These are phyloP conservation scores for Boletus tomentosulus DNA, from an alignment of 768 basidiomycete genomes.

Conservation along the genomic window DNA sequence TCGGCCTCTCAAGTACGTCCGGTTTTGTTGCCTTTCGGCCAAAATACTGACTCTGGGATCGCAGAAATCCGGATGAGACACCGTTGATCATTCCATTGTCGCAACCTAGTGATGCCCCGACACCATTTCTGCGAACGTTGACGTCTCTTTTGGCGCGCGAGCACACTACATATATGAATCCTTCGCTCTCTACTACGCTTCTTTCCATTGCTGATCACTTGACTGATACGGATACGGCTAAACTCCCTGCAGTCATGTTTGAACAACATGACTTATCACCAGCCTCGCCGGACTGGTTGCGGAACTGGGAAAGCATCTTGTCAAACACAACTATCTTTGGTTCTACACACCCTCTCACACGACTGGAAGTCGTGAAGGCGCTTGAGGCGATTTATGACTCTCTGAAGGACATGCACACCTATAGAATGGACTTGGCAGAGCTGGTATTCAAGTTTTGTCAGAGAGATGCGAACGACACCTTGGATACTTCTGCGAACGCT, in stretches of 20 bases:
- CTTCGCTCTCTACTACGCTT: slow-evolving; percentile 59
- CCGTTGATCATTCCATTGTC: slow-evolving; percentile 49
- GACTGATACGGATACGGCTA: slow-evolving; percentile 61
- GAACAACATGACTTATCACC: slow-evolving; percentile 68
- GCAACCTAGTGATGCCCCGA: slow-evolving; percentile 52
- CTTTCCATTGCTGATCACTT: slow-evolving; percentile 67
- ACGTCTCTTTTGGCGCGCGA: slow-evolving; percentile 62
- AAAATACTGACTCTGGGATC: slow-evolving; percentile 10
- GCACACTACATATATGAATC: slow-evolving; percentile 52
- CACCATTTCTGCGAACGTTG: slow-evolving; percentile 56
- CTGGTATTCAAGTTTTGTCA: slow-evolving; percentile 53
- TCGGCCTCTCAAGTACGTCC: slow-evolving; percentile 50
- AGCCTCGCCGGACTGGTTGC: slow-evolving; percentile 67
- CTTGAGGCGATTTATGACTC: slow-evolving; percentile 58
- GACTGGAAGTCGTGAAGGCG: slow-evolving; percentile 52
- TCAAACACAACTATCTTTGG: slow-evolving; percentile 44
- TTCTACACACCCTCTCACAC: slow-evolving; percentile 45
- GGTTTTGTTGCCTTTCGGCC: not conserved
- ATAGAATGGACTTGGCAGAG: slow-evolving; percentile 52
- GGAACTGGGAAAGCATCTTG: slow-evolving; percentile 59
- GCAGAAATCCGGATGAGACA: slow-evolving; percentile 43
- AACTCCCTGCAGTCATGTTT: slow-evolving; percentile 57
- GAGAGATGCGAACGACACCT: slow-evolving; percentile 25
- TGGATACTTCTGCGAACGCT: slow-evolving; percentile 28
- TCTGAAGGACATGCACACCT: slow-evolving; percentile 64